Conservation (phyloP, 345 rosid species). For the Dipteronia dyeriana region DNA sequence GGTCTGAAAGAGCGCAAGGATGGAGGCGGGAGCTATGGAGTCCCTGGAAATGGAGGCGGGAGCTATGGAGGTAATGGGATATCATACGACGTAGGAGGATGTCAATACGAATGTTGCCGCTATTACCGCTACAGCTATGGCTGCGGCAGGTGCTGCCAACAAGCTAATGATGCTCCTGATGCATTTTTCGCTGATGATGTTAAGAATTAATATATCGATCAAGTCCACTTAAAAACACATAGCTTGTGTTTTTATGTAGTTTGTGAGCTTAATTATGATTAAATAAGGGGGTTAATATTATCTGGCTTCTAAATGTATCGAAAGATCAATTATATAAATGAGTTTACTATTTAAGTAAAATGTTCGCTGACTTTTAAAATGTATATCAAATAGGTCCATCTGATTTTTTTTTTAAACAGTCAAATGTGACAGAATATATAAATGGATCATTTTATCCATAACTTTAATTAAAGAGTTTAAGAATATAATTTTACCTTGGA, state of each 20-base stretch:
- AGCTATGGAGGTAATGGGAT: neutral
- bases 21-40: neutral
- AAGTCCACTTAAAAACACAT: neutral
- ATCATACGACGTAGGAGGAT: neutral
- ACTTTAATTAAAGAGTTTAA: too few species aligned
- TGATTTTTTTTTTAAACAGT: too few species aligned
- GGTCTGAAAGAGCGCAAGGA: neutral
- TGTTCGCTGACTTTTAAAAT: too few species aligned
- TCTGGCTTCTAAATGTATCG: too few species aligned
- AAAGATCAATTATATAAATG: too few species aligned
- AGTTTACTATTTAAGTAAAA: too few species aligned
- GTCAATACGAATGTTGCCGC: neutral
- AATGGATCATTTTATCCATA: too few species aligned
- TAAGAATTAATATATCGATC: neutral
- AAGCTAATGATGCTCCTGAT: neutral
- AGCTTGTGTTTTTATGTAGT: neutral
- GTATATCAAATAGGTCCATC: too few species aligned
- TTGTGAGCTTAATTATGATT: neutral
- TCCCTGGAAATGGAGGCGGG: neutral
- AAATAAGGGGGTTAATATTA: too few species aligned
- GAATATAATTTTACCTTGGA: too few species aligned
- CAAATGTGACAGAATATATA: too few species aligned
- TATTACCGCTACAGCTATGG: neutral
- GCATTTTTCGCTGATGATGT: neutral
- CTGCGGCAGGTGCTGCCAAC: conserved; percentile 9